Evolutionary conservation across 2,329 filamentous ascomycete species (phyloP), one percentile per base, ranked within the genome.

Genomic region (Cryphonectria nitschkei): DNA sequence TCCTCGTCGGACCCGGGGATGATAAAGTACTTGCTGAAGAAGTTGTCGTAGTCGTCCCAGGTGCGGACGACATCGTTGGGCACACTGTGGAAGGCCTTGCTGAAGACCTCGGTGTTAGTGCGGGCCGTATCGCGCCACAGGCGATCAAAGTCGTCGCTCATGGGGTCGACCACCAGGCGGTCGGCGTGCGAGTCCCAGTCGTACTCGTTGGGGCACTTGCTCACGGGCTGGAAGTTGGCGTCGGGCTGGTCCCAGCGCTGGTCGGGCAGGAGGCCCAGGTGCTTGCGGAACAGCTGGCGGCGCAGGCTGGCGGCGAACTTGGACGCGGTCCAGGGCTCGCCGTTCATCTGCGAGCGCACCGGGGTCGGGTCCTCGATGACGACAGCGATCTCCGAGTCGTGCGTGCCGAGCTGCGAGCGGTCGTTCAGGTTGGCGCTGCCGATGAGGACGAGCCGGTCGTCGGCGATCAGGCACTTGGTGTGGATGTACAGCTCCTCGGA

Each of bases 401-500:
- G 95, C 75, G 91, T 89, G n/a, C 95, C 95, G 8, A 96, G 83
- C 81, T 97, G 95, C 67, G 93, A 89, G 67, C 95, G 91, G 79
- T 98, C 95, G 80, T 98, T 98, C 76, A 98, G 86, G 81, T 98
- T 98, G 73, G 93, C 93, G 39, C 91, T 94, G 29, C 94, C 94
- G 78, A 94, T 96, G 69, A 98, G 89, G 1, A 93, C 94, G 62
- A 94, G 87, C 68, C 90, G 89, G 80, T 98, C 95, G 78, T 98
- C 95, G 2, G 91, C 92, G 75, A 98, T 95, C 75, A 96, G 86
- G 52, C 98, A 86, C 82, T 98, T 99, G 50, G 90, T 92, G 80
- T 99, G 96, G 65, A 98, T 91, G 79, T 99, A 99, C 3, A 98
- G 87, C 80, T 99, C 95, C 79, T 99, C 96, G 78, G 97, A 95